Conservation (phyloP, 2,329 filamentous ascomycete species). For the Ceratocystis eucalypticola region DNA sequence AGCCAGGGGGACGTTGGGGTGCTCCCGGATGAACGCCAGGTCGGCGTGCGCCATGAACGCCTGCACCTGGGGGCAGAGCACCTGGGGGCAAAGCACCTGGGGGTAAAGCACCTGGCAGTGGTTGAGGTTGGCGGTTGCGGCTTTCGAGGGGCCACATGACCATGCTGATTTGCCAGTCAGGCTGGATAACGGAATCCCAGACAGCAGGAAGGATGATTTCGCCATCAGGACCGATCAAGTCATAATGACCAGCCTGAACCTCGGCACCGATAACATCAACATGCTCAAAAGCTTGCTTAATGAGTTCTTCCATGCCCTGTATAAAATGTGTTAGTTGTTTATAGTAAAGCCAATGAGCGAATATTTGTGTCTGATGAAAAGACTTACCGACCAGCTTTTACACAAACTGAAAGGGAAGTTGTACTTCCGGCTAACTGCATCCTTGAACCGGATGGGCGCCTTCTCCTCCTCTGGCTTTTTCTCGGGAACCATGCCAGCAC, state of each 20-base stretch:
- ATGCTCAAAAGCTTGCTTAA: conserved; percentile 70
- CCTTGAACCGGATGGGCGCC: conserved; percentile 75
- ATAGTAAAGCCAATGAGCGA: too few species aligned
- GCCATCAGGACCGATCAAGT: conserved; percentile 63
- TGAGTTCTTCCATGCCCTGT: conserved; percentile 74
- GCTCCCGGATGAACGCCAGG: neutral
- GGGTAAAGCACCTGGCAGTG: neutral
- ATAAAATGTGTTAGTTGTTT: conserved; percentile 1
- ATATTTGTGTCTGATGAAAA: neutral
- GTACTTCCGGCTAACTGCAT: conserved; percentile 81
- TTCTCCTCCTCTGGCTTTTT: conserved; percentile 43
- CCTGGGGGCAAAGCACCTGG: neutral
- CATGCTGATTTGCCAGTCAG: conserved; percentile 46
- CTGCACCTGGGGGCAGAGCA: neutral
- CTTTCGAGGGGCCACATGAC: conserved; percentile 47
- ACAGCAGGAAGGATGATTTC: conserved; percentile 68
- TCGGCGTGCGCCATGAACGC: too few species aligned
- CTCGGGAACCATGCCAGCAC: conserved; percentile 35
- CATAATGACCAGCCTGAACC: conserved; percentile 66
- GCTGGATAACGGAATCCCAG: conserved; percentile 70
- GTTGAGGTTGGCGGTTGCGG: conserved; percentile 19
- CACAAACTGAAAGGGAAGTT: conserved; percentile 82
- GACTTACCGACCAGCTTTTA: conserved; percentile 64
- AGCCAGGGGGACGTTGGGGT: neutral
- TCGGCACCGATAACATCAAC: conserved; percentile 64